These are phyloP conservation scores for Eimeria tenella DNA, from an alignment of 169 alveolate species.

Conservation along the genomic window DNA sequence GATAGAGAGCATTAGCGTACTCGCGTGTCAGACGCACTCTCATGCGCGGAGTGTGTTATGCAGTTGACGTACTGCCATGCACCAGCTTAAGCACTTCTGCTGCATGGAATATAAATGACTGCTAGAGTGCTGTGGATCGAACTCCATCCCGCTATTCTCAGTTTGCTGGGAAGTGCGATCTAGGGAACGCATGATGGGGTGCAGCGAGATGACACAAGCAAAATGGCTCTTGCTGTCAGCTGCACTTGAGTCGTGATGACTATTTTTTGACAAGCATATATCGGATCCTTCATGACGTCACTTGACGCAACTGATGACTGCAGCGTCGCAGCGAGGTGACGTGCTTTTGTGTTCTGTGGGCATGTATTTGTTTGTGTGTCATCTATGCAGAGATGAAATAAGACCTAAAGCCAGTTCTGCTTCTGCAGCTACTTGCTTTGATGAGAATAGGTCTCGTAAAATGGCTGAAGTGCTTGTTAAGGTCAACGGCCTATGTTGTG, in stretches of 20 bases:
- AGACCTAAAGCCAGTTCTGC: slow-evolving; percentile 67
- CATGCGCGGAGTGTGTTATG: neutral
- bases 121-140: neutral
- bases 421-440: slow-evolving; percentile 67
- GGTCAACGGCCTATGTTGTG: neutral
- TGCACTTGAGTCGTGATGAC: slow-evolving; percentile 26
- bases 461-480: neutral
- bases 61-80: slow-evolving; percentile 59
- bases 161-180: slow-evolving; percentile 28
- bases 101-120: slow-evolving; percentile 40
- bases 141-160: slow-evolving; percentile 63
- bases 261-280: slow-evolving; percentile 52
- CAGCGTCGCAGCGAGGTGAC: neutral
- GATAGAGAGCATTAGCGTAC: neutral
- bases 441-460: slow-evolving; percentile 26
- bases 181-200: slow-evolving; percentile 56
- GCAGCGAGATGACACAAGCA: too few species aligned
- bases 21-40: too few species aligned
- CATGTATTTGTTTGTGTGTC: neutral
- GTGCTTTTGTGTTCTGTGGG: neutral
- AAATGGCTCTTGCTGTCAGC: neutral
- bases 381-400: neutral
- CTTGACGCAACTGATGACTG: neutral
- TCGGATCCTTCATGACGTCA: slow-evolving; percentile 37
- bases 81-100: neutral